Percentiles rank a stretch among this genome's conserved stretches.
Conservation (phyloP, 2,329 filamentous ascomycete genomes). For the Venturia aucupariae region DNA sequence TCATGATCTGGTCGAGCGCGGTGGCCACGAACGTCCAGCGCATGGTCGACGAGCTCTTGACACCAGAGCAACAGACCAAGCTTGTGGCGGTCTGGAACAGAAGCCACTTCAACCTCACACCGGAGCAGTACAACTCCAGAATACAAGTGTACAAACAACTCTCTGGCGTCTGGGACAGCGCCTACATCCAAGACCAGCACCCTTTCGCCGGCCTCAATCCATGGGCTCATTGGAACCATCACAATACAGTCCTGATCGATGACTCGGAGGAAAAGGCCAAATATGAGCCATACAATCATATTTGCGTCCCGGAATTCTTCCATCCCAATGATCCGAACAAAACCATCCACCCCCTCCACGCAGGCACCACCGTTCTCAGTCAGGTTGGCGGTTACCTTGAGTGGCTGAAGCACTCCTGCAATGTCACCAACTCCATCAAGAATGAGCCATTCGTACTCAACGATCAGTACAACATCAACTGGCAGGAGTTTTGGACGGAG, state of each 20-base stretch:
- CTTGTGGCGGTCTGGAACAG: constrained; percentile 10
- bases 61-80: not conserved
- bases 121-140: constrained; percentile 2
- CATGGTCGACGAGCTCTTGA: constrained; percentile 3
- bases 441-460: not conserved
- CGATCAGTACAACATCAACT: not conserved
- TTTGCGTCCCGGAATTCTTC: constrained; percentile 1
- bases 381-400: constrained; percentile 2
- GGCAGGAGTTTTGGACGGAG: not conserved
- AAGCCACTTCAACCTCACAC: not conserved
- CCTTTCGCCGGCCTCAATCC: not conserved
- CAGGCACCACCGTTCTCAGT: not conserved
- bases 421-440: not conserved
- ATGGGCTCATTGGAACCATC: constrained; percentile 1
- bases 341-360: not conserved
- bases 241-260: constrained; percentile 11
- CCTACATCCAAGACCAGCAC: not conserved
- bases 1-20: constrained; percentile 13
- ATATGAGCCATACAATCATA: constrained; percentile 6
- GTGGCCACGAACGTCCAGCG: not conserved
- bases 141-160: constrained; percentile 11
- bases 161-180: constrained; percentile 4
- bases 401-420: not conserved
- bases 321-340: not conserved
- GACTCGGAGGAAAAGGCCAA: constrained; percentile 7